Percentiles rank a stretch among this genome's conserved stretches.
Conservation (phyloP, 116 monocot genomes). For the Cymodocea nodosa region DNA sequence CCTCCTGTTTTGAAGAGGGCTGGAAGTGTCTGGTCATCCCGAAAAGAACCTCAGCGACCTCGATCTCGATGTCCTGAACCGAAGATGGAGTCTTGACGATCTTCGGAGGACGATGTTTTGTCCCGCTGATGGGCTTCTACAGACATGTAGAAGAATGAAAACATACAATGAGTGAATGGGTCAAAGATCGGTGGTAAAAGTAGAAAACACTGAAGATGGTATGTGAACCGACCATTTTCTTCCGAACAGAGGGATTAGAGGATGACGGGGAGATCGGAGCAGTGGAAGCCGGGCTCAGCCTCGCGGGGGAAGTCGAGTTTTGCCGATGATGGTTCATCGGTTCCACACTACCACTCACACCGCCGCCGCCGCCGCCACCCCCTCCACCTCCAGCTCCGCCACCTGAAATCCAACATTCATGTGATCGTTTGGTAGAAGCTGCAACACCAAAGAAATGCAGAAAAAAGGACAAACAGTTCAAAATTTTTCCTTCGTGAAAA, state of each 20-base stretch:
- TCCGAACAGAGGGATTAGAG: conserved; percentile 44
- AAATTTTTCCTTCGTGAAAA: background rate
- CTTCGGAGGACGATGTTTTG: conserved; percentile 55
- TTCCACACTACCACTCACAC: conserved; percentile 10
- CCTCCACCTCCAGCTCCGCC: conserved; percentile 28
- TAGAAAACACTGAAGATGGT: background rate
- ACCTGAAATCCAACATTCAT: conserved; percentile 60
- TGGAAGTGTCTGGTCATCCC: conserved; percentile 70
- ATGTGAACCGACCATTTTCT: conserved; percentile 43
- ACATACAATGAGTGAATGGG: background rate
- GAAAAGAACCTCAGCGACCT: conserved; percentile 93
- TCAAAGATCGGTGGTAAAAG: background rate
- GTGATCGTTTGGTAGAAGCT: conserved; percentile 73
- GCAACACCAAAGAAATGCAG: conserved; percentile 19
- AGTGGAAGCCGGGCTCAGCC: conserved; percentile 35
- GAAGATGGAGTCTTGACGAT: conserved; percentile 32
- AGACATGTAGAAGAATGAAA: background rate
- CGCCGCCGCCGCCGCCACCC: conserved; percentile 13
- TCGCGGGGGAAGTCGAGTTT: conserved; percentile 58
- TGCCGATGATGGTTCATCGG: conserved; percentile 27
- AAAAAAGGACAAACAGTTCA: conserved; percentile 5
- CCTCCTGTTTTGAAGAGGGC: conserved; percentile 28
- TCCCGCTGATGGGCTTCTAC: conserved; percentile 51
- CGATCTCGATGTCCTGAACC: conserved; percentile 74
- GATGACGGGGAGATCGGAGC: conserved; percentile 72